Evolutionary conservation across 441 rosid species (phyloP).

Genomic region (Corymbia citriodora): DNA sequence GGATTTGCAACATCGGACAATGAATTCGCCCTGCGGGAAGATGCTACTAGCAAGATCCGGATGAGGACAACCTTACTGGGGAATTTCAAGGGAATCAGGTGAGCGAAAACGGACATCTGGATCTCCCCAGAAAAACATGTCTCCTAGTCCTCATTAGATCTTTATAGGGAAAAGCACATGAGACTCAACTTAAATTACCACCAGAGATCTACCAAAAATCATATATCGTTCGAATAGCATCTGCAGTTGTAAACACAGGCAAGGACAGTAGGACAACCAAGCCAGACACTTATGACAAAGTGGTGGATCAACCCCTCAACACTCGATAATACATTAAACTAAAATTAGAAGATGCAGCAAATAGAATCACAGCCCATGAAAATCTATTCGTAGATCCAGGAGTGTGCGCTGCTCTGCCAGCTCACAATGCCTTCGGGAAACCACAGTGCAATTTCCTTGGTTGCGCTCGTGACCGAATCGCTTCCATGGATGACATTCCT

Average conservation of each 20-base stretch:
- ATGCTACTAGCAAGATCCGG: not conserved
- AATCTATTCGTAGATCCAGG: constrained; percentile 77
- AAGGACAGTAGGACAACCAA: not conserved
- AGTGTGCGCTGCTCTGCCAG: constrained; percentile 78
- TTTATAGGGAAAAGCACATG: not conserved
- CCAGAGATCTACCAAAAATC: not conserved
- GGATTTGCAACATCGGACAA: not conserved
- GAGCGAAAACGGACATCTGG: not conserved
- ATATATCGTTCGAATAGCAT: not conserved
- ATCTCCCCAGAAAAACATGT: not conserved
- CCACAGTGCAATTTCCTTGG: constrained; percentile 88
- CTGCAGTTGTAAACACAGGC: not conserved
- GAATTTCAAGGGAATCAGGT: not conserved
- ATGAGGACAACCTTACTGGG: not conserved
- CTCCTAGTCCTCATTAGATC: not conserved
- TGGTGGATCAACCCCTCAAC: not conserved
- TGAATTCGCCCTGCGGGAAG: not conserved
- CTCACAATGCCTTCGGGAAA: constrained; percentile 68
- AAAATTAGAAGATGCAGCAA: not conserved
- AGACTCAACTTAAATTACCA: not conserved
- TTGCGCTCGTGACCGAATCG: constrained; percentile 72
- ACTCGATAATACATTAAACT: not conserved
- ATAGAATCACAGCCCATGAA: not conserved
- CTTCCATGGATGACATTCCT: constrained; percentile 97
- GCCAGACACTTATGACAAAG: not conserved